These are phyloP conservation scores for Terana coerulea DNA, from an alignment of 768 basidiomycete species.

Conservation along the genomic window DNA sequence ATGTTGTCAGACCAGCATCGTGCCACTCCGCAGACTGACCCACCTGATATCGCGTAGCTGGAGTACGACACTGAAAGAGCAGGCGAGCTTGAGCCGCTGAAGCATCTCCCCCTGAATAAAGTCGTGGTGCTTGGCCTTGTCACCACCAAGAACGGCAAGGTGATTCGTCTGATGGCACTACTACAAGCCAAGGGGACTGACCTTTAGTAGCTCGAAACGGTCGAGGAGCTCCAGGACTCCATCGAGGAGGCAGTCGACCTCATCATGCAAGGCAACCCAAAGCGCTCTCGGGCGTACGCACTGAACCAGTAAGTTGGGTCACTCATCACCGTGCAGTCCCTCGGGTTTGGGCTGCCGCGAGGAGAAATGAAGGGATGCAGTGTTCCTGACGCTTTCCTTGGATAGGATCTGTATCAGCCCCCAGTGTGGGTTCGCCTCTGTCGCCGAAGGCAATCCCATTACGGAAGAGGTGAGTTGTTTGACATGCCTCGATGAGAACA, in stretches of 20 bases:
- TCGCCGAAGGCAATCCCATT: slow-evolving; percentile 41
- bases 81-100: slow-evolving; percentile 52
- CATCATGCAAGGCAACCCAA: slow-evolving; percentile 30
- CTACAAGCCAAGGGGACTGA: background rate
- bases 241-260: slow-evolving; percentile 40
- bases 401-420: slow-evolving; percentile 39
- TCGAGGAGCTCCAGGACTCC: slow-evolving; percentile 32
- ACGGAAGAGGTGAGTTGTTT: slow-evolving; percentile 21
- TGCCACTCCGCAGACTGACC: background rate
- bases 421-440: slow-evolving; percentile 49
- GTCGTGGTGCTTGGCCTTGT: slow-evolving; percentile 40
- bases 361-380: no score
- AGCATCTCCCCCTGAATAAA: slow-evolving; percentile 43
- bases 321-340: background rate
- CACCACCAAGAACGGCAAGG: slow-evolving; percentile 38
- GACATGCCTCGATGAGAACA: background rate
- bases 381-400: background rate
- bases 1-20: slow-evolving; percentile 9
- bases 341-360: background rate
- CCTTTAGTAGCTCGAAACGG: slow-evolving; percentile 35
- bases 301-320: slow-evolving; percentile 30
- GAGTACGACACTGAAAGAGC: slow-evolving; percentile 62
- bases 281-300: slow-evolving; percentile 36
- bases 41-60: slow-evolving; percentile 31
- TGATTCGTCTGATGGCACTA: slow-evolving; percentile 18